Conservation (phyloP, 306 rosid species). For the Acacia crassicarpa region DNA sequence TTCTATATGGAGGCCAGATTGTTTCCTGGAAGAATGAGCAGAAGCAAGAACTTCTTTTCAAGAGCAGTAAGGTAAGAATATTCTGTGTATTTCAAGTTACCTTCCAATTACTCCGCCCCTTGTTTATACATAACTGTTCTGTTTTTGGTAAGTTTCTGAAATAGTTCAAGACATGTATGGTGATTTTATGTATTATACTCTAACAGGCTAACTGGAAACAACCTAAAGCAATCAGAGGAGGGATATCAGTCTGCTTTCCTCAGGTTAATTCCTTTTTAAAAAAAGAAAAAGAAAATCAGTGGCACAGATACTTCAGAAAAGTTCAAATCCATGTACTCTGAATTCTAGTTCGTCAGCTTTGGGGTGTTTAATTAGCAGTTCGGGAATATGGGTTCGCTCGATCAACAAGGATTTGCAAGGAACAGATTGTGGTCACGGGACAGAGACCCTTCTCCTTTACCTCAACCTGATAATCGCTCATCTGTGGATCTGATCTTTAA, state of each 20-base stretch:
- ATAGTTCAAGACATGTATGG: background rate
- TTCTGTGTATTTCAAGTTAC: background rate
- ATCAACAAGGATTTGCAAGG: slow-evolving; percentile 61
- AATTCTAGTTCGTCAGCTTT: background rate
- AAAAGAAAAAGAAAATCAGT: no score
- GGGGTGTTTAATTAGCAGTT: slow-evolving; percentile 41
- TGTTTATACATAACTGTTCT: background rate
- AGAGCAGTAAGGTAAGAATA: slow-evolving; percentile 68
- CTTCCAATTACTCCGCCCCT: background rate
- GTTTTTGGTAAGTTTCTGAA: background rate
- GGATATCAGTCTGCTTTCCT: slow-evolving; percentile 65
- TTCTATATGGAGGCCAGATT: slow-evolving; percentile 73
- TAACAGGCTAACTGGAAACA: slow-evolving; percentile 62
- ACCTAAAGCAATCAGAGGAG: slow-evolving; percentile 74
- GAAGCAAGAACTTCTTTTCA: slow-evolving; percentile 71
- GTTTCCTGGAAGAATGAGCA: slow-evolving; percentile 78
- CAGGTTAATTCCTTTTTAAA: slow-evolving; percentile 47
- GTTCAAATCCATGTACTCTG: background rate
- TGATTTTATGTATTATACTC: slow-evolving; percentile 20
- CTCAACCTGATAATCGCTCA: slow-evolving; percentile 61
- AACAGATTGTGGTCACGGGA: slow-evolving; percentile 73
- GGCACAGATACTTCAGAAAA: background rate
- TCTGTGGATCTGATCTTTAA: slow-evolving; percentile 70
- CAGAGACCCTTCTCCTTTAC: slow-evolving; percentile 61
- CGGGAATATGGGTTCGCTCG: slow-evolving; percentile 62